Conservation (phyloP, 306 rosid genomes). For the Erythrophleum fordii region DNA sequence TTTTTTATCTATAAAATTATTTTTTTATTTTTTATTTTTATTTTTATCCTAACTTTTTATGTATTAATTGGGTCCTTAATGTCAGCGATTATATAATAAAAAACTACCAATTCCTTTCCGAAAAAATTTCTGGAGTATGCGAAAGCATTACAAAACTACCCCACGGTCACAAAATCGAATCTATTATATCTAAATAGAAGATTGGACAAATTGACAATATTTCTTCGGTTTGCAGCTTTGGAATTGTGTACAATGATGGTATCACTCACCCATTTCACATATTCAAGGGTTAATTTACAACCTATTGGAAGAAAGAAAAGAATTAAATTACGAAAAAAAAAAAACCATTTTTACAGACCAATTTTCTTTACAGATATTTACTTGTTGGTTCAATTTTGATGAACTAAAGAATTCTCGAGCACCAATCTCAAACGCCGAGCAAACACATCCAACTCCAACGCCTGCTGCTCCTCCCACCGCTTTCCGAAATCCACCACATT, state of each 20-base stretch:
- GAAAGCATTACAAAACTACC: background rate
- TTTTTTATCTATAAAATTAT: no score
- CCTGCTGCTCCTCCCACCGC: slow-evolving; percentile 44
- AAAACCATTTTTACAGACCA: background rate
- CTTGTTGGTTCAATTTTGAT: background rate
- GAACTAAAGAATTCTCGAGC: slow-evolving; percentile 34
- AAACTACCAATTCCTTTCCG: no score
- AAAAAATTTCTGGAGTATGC: background rate
- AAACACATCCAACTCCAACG: slow-evolving; percentile 39
- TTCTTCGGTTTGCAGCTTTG: background rate
- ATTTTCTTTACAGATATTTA: slow-evolving; percentile 11
- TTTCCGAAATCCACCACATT: slow-evolving; percentile 12
- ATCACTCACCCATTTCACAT: background rate
- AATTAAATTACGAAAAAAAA: background rate
- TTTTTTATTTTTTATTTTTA: no score
- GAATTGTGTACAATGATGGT: background rate
- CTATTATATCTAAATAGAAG: background rate
- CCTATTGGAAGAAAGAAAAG: background rate
- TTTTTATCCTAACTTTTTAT: no score
- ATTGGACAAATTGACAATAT: background rate
- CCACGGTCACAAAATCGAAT: background rate
- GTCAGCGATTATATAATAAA: no score
- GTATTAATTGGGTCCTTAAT: no score
- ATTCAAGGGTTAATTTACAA: background rate
- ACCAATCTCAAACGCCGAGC: slow-evolving; percentile 43